These are phyloP conservation scores for Thielaviopsis euricoi DNA, from an alignment of 2,329 filamentous ascomycete genomes.

Conservation along the genomic window DNA sequence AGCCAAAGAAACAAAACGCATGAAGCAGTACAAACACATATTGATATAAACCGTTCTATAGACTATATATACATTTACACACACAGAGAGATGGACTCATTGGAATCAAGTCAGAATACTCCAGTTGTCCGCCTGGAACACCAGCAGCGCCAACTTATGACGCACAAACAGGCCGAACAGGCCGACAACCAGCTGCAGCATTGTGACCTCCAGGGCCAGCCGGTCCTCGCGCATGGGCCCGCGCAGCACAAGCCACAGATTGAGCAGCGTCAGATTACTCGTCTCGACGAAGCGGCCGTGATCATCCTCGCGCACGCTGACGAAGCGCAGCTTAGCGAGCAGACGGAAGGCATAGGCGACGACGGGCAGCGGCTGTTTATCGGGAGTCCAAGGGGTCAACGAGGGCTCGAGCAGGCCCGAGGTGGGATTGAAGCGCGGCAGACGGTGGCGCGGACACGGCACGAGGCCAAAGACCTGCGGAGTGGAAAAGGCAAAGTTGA, in stretches of 20 bases:
- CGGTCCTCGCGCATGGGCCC: conserved; percentile 79
- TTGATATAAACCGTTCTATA: too few species aligned
- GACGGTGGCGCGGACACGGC: conserved; percentile 80
- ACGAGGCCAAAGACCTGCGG: conserved; percentile 84
- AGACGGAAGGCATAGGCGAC: conserved; percentile 50
- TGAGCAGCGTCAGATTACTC: conserved; percentile 83
- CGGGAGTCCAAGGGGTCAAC: conserved; percentile 54
- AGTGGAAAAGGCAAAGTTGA: conserved; percentile 89
- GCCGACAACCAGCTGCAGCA: conserved; percentile 61
- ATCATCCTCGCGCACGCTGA: conserved; percentile 51
- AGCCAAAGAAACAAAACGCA: too few species aligned
- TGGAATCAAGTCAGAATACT: not conserved
- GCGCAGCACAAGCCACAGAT: conserved; percentile 91
- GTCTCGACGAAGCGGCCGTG: conserved; percentile 60
- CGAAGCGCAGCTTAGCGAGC: conserved; percentile 49
- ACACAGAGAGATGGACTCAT: too few species aligned
- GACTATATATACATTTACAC: not conserved
- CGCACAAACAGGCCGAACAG: conserved; percentile 71
- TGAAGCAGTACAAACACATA: too few species aligned
- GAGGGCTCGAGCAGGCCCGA: conserved; percentile 78
- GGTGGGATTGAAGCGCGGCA: conserved; percentile 74
- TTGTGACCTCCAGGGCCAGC: conserved; percentile 62
- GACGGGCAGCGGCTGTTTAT: conserved; percentile 48
- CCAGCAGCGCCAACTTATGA: conserved; percentile 68
- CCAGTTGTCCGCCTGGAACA: conserved; percentile 78